phyloP scores from a whole-genome alignment of 441 rosid genomes.

The Gossypium davidsonii region DNA sequence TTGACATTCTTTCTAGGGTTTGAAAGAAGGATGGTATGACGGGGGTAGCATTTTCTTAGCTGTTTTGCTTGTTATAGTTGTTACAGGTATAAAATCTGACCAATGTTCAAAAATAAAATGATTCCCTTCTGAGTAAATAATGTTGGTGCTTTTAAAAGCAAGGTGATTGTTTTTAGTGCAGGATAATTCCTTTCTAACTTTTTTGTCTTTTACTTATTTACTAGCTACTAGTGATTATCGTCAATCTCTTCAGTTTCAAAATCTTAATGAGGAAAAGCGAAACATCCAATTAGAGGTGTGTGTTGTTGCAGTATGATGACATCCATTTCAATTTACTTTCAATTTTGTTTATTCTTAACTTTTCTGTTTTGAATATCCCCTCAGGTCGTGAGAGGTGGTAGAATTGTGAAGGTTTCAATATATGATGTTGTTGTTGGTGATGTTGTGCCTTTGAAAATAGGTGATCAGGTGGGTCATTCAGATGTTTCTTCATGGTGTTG shows the following conservation, averaged over 20 bases:
- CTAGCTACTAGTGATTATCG: conserved; percentile 92
- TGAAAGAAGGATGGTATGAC: conserved; percentile 92
- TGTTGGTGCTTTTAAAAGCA: background rate
- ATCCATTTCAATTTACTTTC: conserved; percentile 7
- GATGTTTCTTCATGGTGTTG: background rate
- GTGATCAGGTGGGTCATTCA: conserved; percentile 72
- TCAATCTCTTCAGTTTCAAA: conserved; percentile 97
- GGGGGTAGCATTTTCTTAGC: conserved; percentile 97
- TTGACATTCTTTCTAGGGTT: conserved; percentile 45
- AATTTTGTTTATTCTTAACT: background rate
- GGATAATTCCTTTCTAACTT: conserved; percentile 9
- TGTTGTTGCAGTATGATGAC: conserved; percentile 8
- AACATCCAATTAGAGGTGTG: conserved; percentile 93
- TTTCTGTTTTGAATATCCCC: background rate
- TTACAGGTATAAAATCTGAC: conserved; percentile 58
- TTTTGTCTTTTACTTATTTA: conserved; percentile 8
- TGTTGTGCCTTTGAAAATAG: conserved; percentile 85
- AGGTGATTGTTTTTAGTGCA: background rate
- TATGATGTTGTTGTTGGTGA: conserved; percentile 97
- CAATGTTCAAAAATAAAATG: background rate
- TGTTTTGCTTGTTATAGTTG: conserved; percentile 78
- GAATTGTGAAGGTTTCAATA: conserved; percentile 73
- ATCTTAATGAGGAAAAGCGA: conserved; percentile 84
- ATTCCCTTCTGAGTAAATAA: background rate
- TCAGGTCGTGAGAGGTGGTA: conserved; percentile 88